A percentile compares a stretch with the other conserved stretches of the same genome.
Evolutionary conservation across 208 protist species (phyloP).

Genomic region (Angomonas ambiguus): DNA sequence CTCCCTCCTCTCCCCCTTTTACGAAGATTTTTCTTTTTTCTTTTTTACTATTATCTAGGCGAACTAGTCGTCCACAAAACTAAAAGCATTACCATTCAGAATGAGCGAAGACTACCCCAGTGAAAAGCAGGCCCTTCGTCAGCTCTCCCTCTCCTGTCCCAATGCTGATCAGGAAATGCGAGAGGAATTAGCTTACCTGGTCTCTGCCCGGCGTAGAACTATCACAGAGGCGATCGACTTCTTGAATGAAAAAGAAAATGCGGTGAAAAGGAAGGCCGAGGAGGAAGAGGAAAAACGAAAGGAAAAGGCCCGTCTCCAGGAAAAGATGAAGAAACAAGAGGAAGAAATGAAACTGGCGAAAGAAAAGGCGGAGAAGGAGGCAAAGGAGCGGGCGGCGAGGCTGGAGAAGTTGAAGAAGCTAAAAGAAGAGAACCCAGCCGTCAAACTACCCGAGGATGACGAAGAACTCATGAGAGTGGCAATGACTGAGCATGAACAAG

Average conservation of each 20-base stretch:
- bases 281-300: constrained; percentile 2
- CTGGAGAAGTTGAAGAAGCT: background rate
- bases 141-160: constrained; percentile 39
- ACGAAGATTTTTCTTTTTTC: constrained; percentile 1
- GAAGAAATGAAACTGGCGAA: background rate
- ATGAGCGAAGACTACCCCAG: constrained; percentile 24
- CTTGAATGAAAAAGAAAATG: constrained; percentile 11
- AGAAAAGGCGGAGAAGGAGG: constrained; percentile 5
- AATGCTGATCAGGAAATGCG: constrained; percentile 26
- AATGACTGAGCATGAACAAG: background rate
- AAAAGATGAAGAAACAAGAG: constrained; percentile 5
- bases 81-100: background rate
- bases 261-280: constrained; percentile 2
- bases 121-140: constrained; percentile 22
- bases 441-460: background rate
- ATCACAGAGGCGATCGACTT: constrained; percentile 45
- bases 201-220: constrained; percentile 43
- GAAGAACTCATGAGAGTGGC: background rate
- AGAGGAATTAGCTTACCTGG: constrained; percentile 45
- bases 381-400: background rate
- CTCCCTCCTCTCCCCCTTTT: constrained; percentile 1
- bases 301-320: constrained; percentile 9
- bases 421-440: background rate
- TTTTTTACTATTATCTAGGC: constrained; percentile 4
- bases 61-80: background rate